These are phyloP conservation scores for Aquilaria yunnanensis DNA, from an alignment of 345 rosid genomes.

Conservation along the genomic window DNA sequence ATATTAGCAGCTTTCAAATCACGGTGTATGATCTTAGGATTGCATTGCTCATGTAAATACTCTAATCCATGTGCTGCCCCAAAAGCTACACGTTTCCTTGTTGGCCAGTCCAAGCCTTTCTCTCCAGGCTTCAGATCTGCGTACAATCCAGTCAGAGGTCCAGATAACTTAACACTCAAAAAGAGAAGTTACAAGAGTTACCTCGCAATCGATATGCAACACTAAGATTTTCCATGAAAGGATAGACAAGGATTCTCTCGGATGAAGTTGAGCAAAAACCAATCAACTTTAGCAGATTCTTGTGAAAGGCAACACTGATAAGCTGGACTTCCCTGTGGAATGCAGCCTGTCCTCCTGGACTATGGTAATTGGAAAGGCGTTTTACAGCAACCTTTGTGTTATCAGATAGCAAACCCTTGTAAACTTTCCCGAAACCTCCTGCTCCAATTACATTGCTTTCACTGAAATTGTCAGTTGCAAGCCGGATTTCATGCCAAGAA, in stretches of 20 bases:
- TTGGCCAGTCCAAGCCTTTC: slow-evolving; percentile 73
- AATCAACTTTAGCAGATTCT: slow-evolving; percentile 71
- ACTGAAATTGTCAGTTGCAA: slow-evolving; percentile 80
- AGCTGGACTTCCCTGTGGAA: slow-evolving; percentile 77
- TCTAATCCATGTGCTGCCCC: slow-evolving; percentile 88
- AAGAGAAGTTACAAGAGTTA: slow-evolving; percentile 11
- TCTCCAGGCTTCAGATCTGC: slow-evolving; percentile 72
- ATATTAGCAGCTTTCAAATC: slow-evolving; percentile 92
- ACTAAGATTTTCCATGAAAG: slow-evolving; percentile 85
- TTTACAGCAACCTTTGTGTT: slow-evolving; percentile 73
- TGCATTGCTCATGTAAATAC: slow-evolving; percentile 81
- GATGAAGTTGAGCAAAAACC: slow-evolving; percentile 73
- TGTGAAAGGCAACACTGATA: slow-evolving; percentile 81
- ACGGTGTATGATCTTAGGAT: slow-evolving; percentile 85
- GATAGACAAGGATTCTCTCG: slow-evolving; percentile 86
- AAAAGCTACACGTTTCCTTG: slow-evolving; percentile 65
- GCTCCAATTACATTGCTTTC: slow-evolving; percentile 76
- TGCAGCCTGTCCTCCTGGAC: slow-evolving; percentile 88
- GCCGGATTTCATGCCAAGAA: slow-evolving; percentile 69
- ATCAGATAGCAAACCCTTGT: slow-evolving; percentile 78
- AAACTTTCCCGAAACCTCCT: slow-evolving; percentile 95
- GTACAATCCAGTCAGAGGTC: neutral
- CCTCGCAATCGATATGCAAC: slow-evolving; percentile 82
- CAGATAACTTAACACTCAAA: neutral
- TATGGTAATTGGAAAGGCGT: slow-evolving; percentile 65